Conservation (phyloP, 2,329 filamentous ascomycete genomes). For the Fusarium pseudonygamai region DNA sequence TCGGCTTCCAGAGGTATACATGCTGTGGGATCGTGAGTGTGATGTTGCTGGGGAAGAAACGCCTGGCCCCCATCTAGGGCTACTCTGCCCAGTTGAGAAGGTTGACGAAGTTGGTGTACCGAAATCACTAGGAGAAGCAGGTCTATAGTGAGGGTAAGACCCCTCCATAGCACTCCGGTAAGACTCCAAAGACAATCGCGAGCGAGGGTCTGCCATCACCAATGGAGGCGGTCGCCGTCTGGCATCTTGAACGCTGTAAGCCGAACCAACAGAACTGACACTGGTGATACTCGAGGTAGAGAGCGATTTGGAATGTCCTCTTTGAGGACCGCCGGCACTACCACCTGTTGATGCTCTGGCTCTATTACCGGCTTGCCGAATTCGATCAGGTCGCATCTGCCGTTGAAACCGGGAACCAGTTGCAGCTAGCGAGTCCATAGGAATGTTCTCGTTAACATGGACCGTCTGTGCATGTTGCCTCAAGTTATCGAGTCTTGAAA, state of each 20-base stretch:
- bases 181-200: slow-evolving; percentile 73
- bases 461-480: slow-evolving; percentile 98
- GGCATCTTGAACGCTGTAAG: slow-evolving; percentile 71
- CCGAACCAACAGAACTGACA: slow-evolving; percentile 72
- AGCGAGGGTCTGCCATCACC: slow-evolving; percentile 81
- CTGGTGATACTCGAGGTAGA: slow-evolving; percentile 89
- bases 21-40: slow-evolving; percentile 75
- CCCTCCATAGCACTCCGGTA: slow-evolving; percentile 72
- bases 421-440: slow-evolving; percentile 89
- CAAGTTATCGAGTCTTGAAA: slow-evolving; percentile 93
- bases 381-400: slow-evolving; percentile 87
- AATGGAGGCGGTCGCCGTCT: slow-evolving; percentile 82
- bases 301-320: slow-evolving; percentile 85
- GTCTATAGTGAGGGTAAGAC: slow-evolving; percentile 67
- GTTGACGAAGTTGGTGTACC: slow-evolving; percentile 86
- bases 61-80: slow-evolving; percentile 76
- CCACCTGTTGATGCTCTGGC: slow-evolving; percentile 81
- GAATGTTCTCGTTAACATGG: slow-evolving; percentile 97
- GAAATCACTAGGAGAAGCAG: slow-evolving; percentile 76
- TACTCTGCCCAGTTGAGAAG: slow-evolving; percentile 79
- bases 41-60: slow-evolving; percentile 78
- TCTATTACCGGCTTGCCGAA: slow-evolving; percentile 76
- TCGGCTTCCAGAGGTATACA: slow-evolving; percentile 72
- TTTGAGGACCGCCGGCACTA: slow-evolving; percentile 73
- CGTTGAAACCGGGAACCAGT: slow-evolving; percentile 92